Evolutionary conservation across 768 basidiomycete genomes (phyloP), one percentile per base, ranked within the genome.

Genomic region (Termitomyces sp.): DNA sequence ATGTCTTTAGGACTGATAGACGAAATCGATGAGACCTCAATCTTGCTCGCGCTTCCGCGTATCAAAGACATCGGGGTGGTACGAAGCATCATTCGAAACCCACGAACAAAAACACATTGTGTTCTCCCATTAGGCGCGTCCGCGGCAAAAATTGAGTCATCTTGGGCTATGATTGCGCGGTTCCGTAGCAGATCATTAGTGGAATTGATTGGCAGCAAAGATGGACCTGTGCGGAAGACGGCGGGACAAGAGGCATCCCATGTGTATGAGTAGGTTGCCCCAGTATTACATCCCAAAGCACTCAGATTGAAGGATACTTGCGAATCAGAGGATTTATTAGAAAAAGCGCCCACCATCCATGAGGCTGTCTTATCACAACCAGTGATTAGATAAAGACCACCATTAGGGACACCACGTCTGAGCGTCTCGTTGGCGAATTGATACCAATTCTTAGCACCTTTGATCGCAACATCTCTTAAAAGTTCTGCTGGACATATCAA

Each of bases 371-470:
- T 68, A 49, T 67, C 67, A 34, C 36, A 57, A 13, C 64, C 64
- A 13, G 67, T 65, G 6, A 68, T 42, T 22, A 67, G 61, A 55
- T 60, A 67, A n/a, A 67, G 48, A 26, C 63, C 27, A 44, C 62
- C 67, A 42, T 62, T 63, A n/a, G 59, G 51, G 22, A 62, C 54
- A 20, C 52, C n/a, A 18, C 63, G 58, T 27, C 55, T 48, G 44
- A 62, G 61, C 0, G 54, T 56, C 8, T 42, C 45, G 27, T 61
- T 62, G 26, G 46, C 57, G 20, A 60, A 64, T 22, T 39, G 44
- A 36, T 64, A 64, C 58, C 65, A 64, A 34, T 52, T 58, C 26
- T 42, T 58, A 7, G 62, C 62, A 43, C 57, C 50, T 26, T 33
- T 30, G 10, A 55, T 42, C 4, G 50, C 60, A 20, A 47, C 49